Conservation (phyloP, 768 basidiomycete species). For the Tulasnella calospora region DNA sequence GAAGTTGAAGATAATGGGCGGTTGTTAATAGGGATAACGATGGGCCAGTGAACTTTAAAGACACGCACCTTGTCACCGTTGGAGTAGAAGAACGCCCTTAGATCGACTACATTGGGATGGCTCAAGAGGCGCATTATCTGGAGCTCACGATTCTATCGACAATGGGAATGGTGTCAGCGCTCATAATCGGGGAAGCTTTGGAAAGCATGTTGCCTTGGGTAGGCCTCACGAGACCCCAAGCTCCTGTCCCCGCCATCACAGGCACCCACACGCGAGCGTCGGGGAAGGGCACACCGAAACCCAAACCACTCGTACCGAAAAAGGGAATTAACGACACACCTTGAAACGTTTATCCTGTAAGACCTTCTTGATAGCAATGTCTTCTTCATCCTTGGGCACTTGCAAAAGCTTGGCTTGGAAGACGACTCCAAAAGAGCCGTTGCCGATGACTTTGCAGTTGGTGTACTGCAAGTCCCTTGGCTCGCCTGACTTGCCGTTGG, state of each 20-base stretch:
- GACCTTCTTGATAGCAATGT: constrained; percentile 99
- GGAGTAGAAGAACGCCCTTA: constrained; percentile 97
- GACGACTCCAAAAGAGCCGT: constrained; percentile 98
- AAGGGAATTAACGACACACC: constrained; percentile 47
- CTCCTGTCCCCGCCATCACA: not conserved
- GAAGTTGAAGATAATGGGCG: not conserved
- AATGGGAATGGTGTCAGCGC: not conserved
- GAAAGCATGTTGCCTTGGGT: not conserved
- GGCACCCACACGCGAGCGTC: not conserved
- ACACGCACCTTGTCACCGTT: constrained; percentile 92
- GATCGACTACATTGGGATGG: constrained; percentile 97
- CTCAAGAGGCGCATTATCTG: constrained; percentile 97
- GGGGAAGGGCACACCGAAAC: not conserved
- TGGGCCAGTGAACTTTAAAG: not conserved
- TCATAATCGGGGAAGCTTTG: not conserved
- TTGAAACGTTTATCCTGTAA: constrained; percentile 99
- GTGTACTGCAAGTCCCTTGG: constrained; percentile 88
- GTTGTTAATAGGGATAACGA: not conserved
- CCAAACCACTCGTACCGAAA: not conserved
- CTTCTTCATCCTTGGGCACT: constrained; percentile 59
- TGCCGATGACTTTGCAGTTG: constrained; percentile 97
- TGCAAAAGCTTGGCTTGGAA: constrained; percentile 87
- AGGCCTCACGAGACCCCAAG: constrained; percentile 8
- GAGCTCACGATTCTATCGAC: constrained; percentile 91
- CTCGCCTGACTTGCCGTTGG: constrained; percentile 88